phyloP scores from a whole-genome alignment of 208 protist genomes.

The Crithidia mellificae region DNA sequence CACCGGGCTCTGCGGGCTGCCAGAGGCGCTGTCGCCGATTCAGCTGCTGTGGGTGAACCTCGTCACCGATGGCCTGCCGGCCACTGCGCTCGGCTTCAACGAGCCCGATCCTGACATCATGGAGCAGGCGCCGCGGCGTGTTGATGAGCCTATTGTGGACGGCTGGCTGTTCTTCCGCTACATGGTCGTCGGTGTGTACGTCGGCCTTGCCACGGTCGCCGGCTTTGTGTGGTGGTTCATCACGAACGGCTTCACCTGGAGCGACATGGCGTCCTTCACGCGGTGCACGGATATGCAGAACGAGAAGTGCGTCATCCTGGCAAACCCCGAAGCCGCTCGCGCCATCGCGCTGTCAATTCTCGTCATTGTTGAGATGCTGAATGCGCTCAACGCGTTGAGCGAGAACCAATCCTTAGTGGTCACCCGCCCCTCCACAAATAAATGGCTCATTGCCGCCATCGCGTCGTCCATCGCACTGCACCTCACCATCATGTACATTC shows the following conservation, averaged over 20 bases:
- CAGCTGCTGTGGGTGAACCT: conserved; percentile 99
- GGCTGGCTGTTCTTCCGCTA: conserved; percentile 85
- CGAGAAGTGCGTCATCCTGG: conserved; percentile 51
- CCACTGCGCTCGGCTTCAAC: conserved; percentile 96
- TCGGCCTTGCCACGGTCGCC: conserved; percentile 81
- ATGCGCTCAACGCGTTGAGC: conserved; percentile 94
- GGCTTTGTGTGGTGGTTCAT: conserved; percentile 89
- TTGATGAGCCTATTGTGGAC: conserved; percentile 89
- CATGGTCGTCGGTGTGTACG: conserved; percentile 81
- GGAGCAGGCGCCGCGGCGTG: conserved; percentile 81
- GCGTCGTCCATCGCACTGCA: conserved; percentile 84
- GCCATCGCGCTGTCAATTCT: conserved; percentile 93
- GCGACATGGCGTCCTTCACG: conserved; percentile 59
- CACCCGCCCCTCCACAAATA: conserved; percentile 68
- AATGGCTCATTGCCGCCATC: conserved; percentile 87
- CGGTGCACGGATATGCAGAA: conserved; percentile 59
- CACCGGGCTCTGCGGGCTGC: conserved; percentile 88
- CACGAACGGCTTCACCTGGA: conserved; percentile 72
- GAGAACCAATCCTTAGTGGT: conserved; percentile 90
- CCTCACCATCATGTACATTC: conserved; percentile 92
- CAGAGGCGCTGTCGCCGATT: conserved; percentile 94
- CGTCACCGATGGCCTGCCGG: conserved; percentile 98
- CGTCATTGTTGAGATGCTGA: conserved; percentile 95
- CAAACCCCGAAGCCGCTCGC: conserved; percentile 66
- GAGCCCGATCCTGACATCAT: conserved; percentile 88